Evolutionary conservation across 2,329 filamentous ascomycete species (phyloP).

Genomic region (Rhynchosporium graminicola): DNA sequence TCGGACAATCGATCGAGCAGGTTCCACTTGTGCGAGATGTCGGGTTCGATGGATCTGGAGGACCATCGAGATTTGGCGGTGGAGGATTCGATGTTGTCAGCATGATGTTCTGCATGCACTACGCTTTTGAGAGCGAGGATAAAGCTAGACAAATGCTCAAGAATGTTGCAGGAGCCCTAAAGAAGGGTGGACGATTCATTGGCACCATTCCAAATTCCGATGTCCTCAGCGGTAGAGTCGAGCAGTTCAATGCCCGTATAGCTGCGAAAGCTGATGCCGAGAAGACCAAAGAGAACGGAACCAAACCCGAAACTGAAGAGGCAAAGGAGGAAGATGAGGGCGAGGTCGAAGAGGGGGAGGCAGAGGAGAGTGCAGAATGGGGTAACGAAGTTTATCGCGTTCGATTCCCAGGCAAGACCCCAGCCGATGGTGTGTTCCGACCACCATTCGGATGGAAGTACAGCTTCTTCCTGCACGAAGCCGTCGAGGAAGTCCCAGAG

Average conservation of each 20-base stretch:
- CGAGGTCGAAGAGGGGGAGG: conserved; percentile 61
- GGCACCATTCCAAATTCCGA: conserved; percentile 98
- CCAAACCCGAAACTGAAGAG: conserved; percentile 38
- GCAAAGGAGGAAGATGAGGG: conserved; percentile 39
- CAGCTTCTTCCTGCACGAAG: conserved; percentile 93
- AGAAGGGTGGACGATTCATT: conserved; percentile 92
- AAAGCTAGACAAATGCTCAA: conserved; percentile 90
- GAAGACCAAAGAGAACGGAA: conserved; percentile 43
- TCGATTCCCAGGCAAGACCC: conserved; percentile 80
- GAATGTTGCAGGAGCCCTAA: conserved; percentile 87
- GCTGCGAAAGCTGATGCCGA: conserved; percentile 42
- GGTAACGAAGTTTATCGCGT: conserved; percentile 93
- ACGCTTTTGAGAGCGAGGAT: conserved; percentile 90
- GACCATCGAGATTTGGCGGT: conserved; percentile 67
- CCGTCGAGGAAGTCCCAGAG: conserved; percentile 93
- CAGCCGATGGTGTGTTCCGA: conserved; percentile 85
- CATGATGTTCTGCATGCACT: conserved; percentile 99
- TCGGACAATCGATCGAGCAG: conserved; percentile 78
- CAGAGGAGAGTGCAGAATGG: conserved; percentile 73
- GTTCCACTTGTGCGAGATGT: conserved; percentile 81
- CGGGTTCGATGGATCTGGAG: conserved; percentile 71
- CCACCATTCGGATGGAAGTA: conserved; percentile 98
- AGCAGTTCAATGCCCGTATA: conserved; percentile 66
- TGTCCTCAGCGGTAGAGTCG: conserved; percentile 78
- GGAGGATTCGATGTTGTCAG: conserved; percentile 94